Conservation (phyloP, 1,139 yeast species). For the Williopsis jadinii region DNA sequence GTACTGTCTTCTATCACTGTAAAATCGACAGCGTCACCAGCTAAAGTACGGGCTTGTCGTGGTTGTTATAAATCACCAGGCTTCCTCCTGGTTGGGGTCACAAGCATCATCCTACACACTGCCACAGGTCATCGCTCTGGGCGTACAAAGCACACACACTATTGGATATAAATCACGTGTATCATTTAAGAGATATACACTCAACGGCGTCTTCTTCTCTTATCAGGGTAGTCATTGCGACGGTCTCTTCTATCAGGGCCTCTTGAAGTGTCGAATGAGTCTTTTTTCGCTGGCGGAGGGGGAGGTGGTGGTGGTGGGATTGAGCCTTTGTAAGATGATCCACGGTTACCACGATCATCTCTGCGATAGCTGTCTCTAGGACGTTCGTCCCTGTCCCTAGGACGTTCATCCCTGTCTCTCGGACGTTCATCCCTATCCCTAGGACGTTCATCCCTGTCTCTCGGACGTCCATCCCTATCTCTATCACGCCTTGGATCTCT, state of each 20-base stretch:
- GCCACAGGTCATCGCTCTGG: too few species aligned
- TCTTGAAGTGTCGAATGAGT: neutral
- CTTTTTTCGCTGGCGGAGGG: constrained; percentile 1
- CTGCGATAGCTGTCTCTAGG: neutral
- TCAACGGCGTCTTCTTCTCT: constrained; percentile 1
- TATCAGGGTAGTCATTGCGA: constrained; percentile 1
- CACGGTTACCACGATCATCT: neutral
- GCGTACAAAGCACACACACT: too few species aligned
- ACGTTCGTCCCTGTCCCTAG: constrained; percentile 1
- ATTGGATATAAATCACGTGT: too few species aligned
- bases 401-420: neutral
- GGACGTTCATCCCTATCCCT: neutral
- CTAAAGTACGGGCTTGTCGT: too few species aligned
- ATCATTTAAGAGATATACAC: neutral
- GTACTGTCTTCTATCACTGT: too few species aligned
- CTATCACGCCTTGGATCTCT: neutral
- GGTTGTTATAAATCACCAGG: too few species aligned
- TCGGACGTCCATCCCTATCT: neutral
- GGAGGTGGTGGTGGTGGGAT: constrained; percentile 2
- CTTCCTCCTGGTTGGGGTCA: too few species aligned
- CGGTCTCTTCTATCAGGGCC: constrained; percentile 1
- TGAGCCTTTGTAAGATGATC: too few species aligned
- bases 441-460: neutral
- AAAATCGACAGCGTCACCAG: too few species aligned
- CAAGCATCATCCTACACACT: too few species aligned